These are phyloP conservation scores for Cylindricascospora bacillispora DNA, from an alignment of 1,139 yeast species.

Conservation along the genomic window DNA sequence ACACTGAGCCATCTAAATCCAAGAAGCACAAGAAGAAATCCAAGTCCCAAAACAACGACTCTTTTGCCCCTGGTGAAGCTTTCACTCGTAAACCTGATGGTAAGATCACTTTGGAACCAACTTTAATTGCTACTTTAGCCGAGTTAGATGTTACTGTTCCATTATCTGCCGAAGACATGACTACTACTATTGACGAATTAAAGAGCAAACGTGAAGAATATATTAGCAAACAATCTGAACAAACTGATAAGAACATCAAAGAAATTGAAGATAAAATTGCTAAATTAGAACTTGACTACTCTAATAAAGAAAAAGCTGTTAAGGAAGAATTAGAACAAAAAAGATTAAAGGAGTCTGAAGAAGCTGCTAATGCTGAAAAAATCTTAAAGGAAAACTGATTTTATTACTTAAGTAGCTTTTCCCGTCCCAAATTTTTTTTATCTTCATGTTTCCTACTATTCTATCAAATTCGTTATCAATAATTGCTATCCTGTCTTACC, in stretches of 20 bases:
- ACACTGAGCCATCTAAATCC: conserved; percentile 37
- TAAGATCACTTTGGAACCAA: conserved; percentile 69
- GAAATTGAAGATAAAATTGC: conserved; percentile 68
- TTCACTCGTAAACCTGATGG: conserved; percentile 15
- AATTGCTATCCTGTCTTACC: too few relatives aligned
- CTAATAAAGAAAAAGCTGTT: conserved; percentile 28
- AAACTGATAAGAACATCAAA: conserved; percentile 63
- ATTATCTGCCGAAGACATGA: conserved; percentile 59
- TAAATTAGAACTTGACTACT: conserved; percentile 34
- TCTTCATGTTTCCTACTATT: too few relatives aligned
- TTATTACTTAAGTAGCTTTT: too few relatives aligned
- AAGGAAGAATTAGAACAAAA: conserved; percentile 28
- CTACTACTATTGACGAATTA: conserved; percentile 52
- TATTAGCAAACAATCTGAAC: conserved; percentile 66
- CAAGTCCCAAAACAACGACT: conserved; percentile 29
- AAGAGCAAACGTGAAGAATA: conserved; percentile 63
- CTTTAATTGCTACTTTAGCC: conserved; percentile 63
- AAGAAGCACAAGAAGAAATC: conserved; percentile 38
- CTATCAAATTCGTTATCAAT: too few relatives aligned
- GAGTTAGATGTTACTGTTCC: conserved; percentile 76
- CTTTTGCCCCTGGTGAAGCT: conserved; percentile 4
- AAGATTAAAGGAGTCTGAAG: conserved; percentile 20
- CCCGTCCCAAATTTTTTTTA: background rate
- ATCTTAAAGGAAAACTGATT: background rate
- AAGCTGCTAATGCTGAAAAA: conserved; percentile 1